These are phyloP conservation scores for Neurospora sp. DNA, from an alignment of 495 filamentous ascomycete species.

Conservation along the genomic window DNA sequence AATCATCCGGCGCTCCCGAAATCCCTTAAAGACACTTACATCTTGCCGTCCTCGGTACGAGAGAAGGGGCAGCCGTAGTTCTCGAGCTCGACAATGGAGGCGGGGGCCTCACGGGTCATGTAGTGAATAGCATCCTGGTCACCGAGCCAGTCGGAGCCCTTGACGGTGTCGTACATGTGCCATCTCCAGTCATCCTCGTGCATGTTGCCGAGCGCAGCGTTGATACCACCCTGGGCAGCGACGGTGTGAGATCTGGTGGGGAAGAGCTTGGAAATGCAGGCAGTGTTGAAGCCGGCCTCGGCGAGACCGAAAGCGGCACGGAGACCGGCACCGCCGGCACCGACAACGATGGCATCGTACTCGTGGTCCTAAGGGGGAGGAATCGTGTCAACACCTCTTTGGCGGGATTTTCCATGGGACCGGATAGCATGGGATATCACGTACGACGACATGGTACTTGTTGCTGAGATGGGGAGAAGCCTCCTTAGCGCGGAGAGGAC, in stretches of 20 bases:
- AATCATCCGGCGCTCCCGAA: neutral
- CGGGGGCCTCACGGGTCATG: constrained; percentile 93
- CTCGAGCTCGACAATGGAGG: constrained; percentile 86
- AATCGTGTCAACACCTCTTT: constrained; percentile 13
- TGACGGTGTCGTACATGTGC: constrained; percentile 99
- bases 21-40: constrained; percentile 38
- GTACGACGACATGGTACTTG: constrained; percentile 88
- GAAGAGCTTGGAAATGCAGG: constrained; percentile 97
- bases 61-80: constrained; percentile 98
- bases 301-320: constrained; percentile 93
- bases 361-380: constrained; percentile 38
- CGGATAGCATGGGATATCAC: constrained; percentile 27
- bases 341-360: constrained; percentile 81
- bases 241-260: constrained; percentile 93
- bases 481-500: constrained; percentile 83
- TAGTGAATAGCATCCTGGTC: constrained; percentile 99
- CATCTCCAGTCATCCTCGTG: constrained; percentile 93
- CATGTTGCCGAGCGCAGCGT: constrained; percentile 89
- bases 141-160: constrained; percentile 96
- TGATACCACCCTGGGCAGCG: constrained; percentile 89
- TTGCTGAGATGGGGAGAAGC: constrained; percentile 69
- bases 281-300: constrained; percentile 96
- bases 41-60: constrained; percentile 91
- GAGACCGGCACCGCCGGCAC: constrained; percentile 87
- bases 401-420: neutral